Evolutionary conservation across 176 grass and related monocot genomes (phyloP), one percentile per base, ranked within the genome.

Genomic region (Saccharum spontaneum): DNA sequence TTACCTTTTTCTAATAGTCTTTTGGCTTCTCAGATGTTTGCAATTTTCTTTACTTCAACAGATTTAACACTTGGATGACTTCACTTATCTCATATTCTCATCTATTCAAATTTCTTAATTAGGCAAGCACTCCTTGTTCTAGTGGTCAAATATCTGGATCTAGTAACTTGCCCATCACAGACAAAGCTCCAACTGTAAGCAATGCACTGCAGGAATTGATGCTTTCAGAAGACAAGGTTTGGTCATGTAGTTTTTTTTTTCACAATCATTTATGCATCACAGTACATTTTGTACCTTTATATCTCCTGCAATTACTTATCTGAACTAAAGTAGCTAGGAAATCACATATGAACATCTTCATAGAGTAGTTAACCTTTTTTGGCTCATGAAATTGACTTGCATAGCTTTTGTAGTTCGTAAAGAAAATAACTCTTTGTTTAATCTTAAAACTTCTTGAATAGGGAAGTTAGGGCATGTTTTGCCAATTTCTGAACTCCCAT

Each of bases 181-280:
- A 57, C 61, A 87, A 87, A 87, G 34, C 60, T 81, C 45, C 70
- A 75, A 68, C 38, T 10, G 4, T 22, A 68, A 81, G 26, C 61
- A 87, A 38, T 44, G 16, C 78, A 3, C 48, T 87, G 78, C 60
- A 17, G 46, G 69, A 50, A 33, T 57, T 87, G 69, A 74, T 81
- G 77, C 69, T 74, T 81, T 87, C 60, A 75, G 85, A 87, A 71
- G 70, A 75, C 85, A 75, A 81, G 85, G 85, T 81, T 41, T 54
- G 80, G 45, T 44, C 44, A 65, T 55, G 13, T 16, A 40, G 49
- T 86, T 65, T 81, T 70, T 28, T 28, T 41, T 7, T 39, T 67
- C 36, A 67, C 34, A 55, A 31, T 57, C 11, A 54, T 79, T 73
- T 71, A 40, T 26, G 73, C 59, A 37, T 76, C 59, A 17, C 20